A percentile compares a stretch with the other conserved stretches of the same genome.
These are phyloP conservation scores for Golubevia pallescens DNA, from an alignment of 1,284 basidiomycete species.

Conservation along the genomic window DNA sequence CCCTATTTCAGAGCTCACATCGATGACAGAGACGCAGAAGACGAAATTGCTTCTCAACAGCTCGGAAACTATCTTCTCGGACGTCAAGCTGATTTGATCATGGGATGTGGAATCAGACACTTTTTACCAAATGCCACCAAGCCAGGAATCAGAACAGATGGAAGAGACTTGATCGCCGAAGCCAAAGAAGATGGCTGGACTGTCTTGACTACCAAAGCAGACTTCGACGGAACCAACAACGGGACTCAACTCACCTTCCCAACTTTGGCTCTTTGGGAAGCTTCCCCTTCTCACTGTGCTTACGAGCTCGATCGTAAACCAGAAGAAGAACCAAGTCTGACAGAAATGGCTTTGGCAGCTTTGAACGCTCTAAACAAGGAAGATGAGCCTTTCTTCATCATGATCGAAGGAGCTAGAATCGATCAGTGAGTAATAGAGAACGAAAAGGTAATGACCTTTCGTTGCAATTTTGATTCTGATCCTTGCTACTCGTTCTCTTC, in stretches of 20 bases:
- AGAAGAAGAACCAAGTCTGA: slow-evolving; percentile 46
- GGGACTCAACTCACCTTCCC: slow-evolving; percentile 15
- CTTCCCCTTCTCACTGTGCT: slow-evolving; percentile 51
- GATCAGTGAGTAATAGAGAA: slow-evolving; percentile 21
- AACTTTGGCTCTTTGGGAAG: slow-evolving; percentile 42
- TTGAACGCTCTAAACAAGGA: slow-evolving; percentile 44
- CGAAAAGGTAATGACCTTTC: neutral
- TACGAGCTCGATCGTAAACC: slow-evolving; percentile 62
- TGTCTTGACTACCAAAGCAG: slow-evolving; percentile 35
- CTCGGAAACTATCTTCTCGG: slow-evolving; percentile 54
- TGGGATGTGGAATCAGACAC: slow-evolving; percentile 57
- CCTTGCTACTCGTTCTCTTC: neutral
- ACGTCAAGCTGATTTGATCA: slow-evolving; percentile 48
- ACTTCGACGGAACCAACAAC: slow-evolving; percentile 43
- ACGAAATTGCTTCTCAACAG: slow-evolving; percentile 57
- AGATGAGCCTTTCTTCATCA: slow-evolving; percentile 61
- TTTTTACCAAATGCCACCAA: slow-evolving; percentile 56
- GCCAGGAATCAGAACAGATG: slow-evolving; percentile 44
- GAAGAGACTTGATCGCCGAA: slow-evolving; percentile 44
- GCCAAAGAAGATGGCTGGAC: slow-evolving; percentile 45
- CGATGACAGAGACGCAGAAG: slow-evolving; percentile 59
- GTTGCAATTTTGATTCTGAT: neutral
- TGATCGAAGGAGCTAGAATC: slow-evolving; percentile 55
- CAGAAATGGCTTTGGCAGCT: slow-evolving; percentile 60
- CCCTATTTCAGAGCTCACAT: slow-evolving; percentile 29